phyloP scores from a whole-genome alignment of 78 protist genomes.

The Emiliania huxleyi region DNA sequence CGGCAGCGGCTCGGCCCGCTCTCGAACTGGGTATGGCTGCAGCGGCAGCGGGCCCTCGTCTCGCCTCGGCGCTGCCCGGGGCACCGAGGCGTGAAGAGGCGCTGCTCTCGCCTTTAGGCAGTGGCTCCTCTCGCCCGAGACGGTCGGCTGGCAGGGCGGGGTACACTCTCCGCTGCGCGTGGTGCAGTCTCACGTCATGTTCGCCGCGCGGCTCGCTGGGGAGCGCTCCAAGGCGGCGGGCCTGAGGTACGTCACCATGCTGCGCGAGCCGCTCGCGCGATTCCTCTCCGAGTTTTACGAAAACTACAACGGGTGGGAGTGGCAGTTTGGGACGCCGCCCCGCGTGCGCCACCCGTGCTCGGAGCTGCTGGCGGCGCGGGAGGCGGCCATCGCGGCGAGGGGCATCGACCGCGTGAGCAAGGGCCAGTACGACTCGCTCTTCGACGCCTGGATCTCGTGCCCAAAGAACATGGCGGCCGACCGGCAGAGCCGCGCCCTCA shows the following conservation, averaged over 20 bases:
- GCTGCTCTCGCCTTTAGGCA: too few species aligned
- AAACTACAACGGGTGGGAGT: background rate
- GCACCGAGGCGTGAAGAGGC: too few species aligned
- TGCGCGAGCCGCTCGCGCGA: background rate
- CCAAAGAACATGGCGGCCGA: background rate
- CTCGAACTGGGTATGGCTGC: too few species aligned
- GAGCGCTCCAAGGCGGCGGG: background rate
- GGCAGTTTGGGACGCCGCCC: background rate
- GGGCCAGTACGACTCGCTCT: background rate
- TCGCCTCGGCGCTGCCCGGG: too few species aligned
- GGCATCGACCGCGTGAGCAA: background rate
- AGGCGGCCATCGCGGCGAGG: background rate
- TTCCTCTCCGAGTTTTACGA: constrained; percentile 2
- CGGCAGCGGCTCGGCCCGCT: too few species aligned
- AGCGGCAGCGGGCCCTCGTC: too few species aligned
- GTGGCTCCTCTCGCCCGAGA: constrained; percentile 16
- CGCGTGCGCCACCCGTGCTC: background rate
- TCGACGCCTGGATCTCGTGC: background rate
- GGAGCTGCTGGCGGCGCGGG: background rate
- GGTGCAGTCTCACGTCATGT: background rate
- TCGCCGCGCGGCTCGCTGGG: background rate
- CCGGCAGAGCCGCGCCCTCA: background rate
- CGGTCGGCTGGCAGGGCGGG: background rate
- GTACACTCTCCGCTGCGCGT: background rate
- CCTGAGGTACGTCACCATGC: background rate